Evolutionary conservation across 2,329 filamentous ascomycete genomes (phyloP).

Genomic region (Neonectria faginata): DNA sequence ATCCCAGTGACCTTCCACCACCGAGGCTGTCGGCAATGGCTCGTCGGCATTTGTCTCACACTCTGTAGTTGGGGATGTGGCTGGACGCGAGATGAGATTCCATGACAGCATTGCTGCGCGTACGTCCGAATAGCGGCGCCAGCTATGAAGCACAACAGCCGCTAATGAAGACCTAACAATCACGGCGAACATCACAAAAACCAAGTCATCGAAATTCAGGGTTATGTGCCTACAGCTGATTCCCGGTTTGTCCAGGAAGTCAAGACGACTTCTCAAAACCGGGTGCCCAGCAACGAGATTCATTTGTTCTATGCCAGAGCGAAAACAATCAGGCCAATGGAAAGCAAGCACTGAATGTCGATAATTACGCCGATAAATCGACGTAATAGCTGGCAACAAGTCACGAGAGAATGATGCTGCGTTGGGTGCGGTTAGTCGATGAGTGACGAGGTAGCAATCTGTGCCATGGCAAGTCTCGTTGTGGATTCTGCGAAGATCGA

Average conservation of each 20-base stretch:
- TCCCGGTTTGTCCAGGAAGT: constrained; percentile 65
- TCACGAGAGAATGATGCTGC: constrained; percentile 18
- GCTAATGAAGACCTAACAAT: background rate
- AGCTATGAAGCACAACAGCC: background rate
- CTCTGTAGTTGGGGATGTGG: background rate
- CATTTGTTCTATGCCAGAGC: constrained; percentile 65
- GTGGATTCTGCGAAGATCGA: background rate
- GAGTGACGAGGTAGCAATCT: constrained; percentile 1
- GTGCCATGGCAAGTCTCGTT: background rate
- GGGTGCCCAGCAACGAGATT: constrained; percentile 68
- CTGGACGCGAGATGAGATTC: background rate
- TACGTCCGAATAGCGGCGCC: background rate
- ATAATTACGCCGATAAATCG: constrained; percentile 54
- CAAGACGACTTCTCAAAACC: constrained; percentile 67
- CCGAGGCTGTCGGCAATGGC: constrained; percentile 11
- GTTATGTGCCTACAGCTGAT: constrained; percentile 70
- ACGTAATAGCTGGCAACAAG: constrained; percentile 52
- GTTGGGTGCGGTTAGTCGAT: constrained; percentile 23
- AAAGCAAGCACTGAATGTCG: constrained; percentile 61
- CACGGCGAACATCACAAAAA: background rate
- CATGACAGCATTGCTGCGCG: background rate
- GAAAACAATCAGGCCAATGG: constrained; percentile 66
- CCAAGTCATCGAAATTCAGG: constrained; percentile 1
- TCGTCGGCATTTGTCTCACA: constrained; percentile 1
- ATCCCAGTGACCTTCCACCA: constrained; percentile 1